These are phyloP conservation scores for Verticillium klebahnii DNA, from an alignment of 2,329 filamentous ascomycete genomes.

Conservation along the genomic window DNA sequence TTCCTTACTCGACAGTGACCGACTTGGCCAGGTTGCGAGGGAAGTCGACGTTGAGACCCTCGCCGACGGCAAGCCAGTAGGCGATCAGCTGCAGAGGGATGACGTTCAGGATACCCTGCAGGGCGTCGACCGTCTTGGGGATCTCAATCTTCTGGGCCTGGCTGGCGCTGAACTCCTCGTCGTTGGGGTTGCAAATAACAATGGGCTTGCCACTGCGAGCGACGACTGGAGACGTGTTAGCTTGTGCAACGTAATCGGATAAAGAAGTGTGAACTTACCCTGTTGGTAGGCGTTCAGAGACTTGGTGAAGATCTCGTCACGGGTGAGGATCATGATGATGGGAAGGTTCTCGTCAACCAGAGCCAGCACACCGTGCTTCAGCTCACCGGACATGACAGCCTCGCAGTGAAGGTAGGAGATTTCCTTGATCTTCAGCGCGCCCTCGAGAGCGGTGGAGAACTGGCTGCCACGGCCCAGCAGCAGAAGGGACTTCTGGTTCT, in stretches of 20 bases:
- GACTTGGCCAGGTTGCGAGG: slow-evolving; percentile 98
- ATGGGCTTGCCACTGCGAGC: slow-evolving; percentile 94
- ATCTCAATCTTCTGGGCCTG: slow-evolving; percentile 98
- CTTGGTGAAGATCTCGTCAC: slow-evolving; percentile 94
- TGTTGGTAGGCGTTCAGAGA: slow-evolving; percentile 99
- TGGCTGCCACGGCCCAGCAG: slow-evolving; percentile 93
- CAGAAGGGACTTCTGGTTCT: slow-evolving; percentile 94
- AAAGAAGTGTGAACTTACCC: slow-evolving; percentile 47
- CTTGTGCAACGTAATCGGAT: neutral
- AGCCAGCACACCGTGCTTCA: slow-evolving; percentile 97
- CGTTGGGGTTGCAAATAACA: slow-evolving; percentile 91
- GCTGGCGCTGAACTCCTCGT: slow-evolving; percentile 82
- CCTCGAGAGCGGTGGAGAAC: slow-evolving; percentile 95
- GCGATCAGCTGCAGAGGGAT: slow-evolving; percentile 96
- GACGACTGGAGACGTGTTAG: slow-evolving; percentile 59
- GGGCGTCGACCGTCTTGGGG: slow-evolving; percentile 87
- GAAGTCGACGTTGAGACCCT: slow-evolving; percentile 97
- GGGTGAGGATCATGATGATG: slow-evolving; percentile 99
- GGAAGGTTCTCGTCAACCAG: slow-evolving; percentile 97
- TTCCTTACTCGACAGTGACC: slow-evolving; percentile 90
- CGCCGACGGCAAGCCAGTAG: slow-evolving; percentile 96
- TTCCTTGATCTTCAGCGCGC: slow-evolving; percentile 99
- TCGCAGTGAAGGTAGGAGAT: slow-evolving; percentile 99
- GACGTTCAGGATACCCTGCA: slow-evolving; percentile 97
- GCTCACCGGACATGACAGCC: slow-evolving; percentile 98